Conservation (phyloP, 1,284 basidiomycete genomes). For the Leccinum pachyderme region DNA sequence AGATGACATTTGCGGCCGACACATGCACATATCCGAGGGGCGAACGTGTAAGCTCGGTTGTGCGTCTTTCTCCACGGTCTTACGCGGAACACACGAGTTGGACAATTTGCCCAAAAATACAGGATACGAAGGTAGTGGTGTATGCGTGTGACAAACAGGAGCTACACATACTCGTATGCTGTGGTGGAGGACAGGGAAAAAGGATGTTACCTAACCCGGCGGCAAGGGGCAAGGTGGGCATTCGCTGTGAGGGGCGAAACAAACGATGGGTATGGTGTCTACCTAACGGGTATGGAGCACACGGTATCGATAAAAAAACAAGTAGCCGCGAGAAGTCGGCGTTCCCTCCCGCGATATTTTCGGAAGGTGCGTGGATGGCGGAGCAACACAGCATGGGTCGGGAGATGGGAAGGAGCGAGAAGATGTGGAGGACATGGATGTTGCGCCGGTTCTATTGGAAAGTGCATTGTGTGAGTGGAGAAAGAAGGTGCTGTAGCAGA, state of each 20-base stretch:
- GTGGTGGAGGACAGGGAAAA: constrained; percentile 16
- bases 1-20: background rate
- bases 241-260: background rate
- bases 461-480: background rate
- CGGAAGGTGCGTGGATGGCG: constrained; percentile 6
- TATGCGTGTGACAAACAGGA: constrained; percentile 6
- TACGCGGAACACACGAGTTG: constrained; percentile 5
- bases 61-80: constrained; percentile 7
- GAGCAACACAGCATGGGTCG: constrained; percentile 20
- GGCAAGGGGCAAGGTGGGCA: constrained; percentile 6
- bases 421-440: background rate
- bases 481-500: background rate
- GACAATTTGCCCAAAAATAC: background rate
- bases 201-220: constrained; percentile 18
- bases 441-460: background rate
- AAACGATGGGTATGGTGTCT: too few species aligned
- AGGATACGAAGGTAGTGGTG: background rate
- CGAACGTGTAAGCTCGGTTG: background rate
- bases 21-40: constrained; percentile 4
- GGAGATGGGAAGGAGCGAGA: constrained; percentile 13
- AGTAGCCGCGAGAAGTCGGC: constrained; percentile 9
- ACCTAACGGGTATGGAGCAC: background rate
- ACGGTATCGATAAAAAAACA: background rate
- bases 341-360: background rate
- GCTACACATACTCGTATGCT: constrained; percentile 6